phyloP scores from a whole-genome alignment of 345 rosid species.

The Pistacia vera region DNA sequence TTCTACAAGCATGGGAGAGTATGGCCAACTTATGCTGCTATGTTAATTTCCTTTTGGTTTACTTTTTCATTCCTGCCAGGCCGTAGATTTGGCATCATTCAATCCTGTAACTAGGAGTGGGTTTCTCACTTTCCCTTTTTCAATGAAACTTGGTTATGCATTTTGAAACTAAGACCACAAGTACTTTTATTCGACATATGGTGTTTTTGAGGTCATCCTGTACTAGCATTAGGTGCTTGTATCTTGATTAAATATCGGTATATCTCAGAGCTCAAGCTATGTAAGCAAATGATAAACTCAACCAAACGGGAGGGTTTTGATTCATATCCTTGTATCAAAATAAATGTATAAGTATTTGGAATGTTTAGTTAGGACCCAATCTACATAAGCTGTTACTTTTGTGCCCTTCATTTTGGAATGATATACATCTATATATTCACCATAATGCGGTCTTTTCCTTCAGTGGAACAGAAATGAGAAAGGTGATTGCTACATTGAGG shows the following conservation, averaged over 20 bases:
- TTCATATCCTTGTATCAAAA: no score
- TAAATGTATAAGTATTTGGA: no score
- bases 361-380: no score
- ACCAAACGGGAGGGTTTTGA: background rate
- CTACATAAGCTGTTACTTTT: no score
- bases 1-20: constrained; percentile 81
- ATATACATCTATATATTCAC: background rate
- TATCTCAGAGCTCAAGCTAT: background rate
- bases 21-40: constrained; percentile 35
- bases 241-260: background rate
- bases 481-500: constrained; percentile 80
- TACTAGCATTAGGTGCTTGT: background rate
- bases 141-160: constrained; percentile 11
- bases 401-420: background rate
- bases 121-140: background rate
- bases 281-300: background rate
- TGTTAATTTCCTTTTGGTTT: constrained; percentile 14
- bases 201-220: background rate
- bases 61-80: background rate
- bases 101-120: background rate
- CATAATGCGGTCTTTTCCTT: constrained; percentile 10
- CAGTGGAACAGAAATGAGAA: constrained; percentile 69
- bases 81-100: constrained; percentile 7
- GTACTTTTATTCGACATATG: background rate
- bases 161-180: constrained; percentile 16